These are phyloP conservation scores for Mallotus nudiflorus DNA, from an alignment of 345 rosid genomes.

Conservation along the genomic window DNA sequence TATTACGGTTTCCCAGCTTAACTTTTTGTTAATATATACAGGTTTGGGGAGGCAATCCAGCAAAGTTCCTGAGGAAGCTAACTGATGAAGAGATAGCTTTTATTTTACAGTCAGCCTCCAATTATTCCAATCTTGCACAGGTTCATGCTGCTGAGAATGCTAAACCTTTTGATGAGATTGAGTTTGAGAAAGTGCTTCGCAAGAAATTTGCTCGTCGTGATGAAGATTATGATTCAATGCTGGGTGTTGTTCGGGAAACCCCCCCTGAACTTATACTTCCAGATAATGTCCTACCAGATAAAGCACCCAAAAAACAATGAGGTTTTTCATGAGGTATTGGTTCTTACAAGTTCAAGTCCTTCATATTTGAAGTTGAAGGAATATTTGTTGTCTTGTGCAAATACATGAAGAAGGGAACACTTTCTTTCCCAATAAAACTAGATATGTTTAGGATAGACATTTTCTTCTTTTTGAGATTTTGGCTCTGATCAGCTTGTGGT, in stretches of 20 bases:
- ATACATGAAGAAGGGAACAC: slow-evolving; percentile 37
- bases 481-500: slow-evolving; percentile 18
- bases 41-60: slow-evolving; percentile 99
- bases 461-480: slow-evolving; percentile 19
- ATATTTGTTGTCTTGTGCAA: slow-evolving; percentile 35
- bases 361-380: slow-evolving; percentile 32
- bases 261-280: slow-evolving; percentile 83
- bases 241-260: slow-evolving; percentile 77
- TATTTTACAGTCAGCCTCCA: slow-evolving; percentile 71
- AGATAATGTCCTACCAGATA: slow-evolving; percentile 53
- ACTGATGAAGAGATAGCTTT: slow-evolving; percentile 68
- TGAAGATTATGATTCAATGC: slow-evolving; percentile 85
- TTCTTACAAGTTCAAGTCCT: slow-evolving; percentile 19
- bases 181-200: slow-evolving; percentile 90
- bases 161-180: slow-evolving; percentile 73
- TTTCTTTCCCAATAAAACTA: slow-evolving; percentile 46
- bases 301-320: slow-evolving; percentile 62
- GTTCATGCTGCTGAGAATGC: slow-evolving; percentile 91
- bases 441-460: slow-evolving; percentile 32
- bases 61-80: slow-evolving; percentile 87
- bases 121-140: slow-evolving; percentile 82
- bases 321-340: slow-evolving; percentile 26
- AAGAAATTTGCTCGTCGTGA: slow-evolving; percentile 68
- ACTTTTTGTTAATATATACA: no score
- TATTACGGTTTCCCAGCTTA: no score